Evolutionary conservation across 306 rosid genomes (phyloP), one percentile per base, ranked within the genome.

Genomic region (Benincasa hispida): DNA sequence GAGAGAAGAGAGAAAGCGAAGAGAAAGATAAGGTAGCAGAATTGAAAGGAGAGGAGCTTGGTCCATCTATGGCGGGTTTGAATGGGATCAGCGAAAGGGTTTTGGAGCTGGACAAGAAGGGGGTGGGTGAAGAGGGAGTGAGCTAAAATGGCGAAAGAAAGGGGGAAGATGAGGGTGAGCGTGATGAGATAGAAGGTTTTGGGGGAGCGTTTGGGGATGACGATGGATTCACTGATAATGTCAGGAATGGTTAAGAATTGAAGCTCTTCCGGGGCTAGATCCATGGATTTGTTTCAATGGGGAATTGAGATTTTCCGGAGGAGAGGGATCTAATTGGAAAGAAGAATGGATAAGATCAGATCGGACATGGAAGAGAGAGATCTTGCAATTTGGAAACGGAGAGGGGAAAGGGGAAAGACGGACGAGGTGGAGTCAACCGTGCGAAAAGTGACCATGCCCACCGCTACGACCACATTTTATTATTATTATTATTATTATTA

Each of bases 51-150:
- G 55, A 94, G 90, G 55, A 94, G 96, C 35, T 90, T 72, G 74
- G 96, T 82, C 96, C 93, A 92, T 76, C 91, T 81, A 22, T 89
- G 99, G 15, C 81, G 70, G 83, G 87, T 74, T 51, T 90, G 90
- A 13, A 83, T 66, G 3, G 93, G 90, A 72, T 90, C 96, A 12
- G 86, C 25, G 50, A 80, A 82, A 0, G 94, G 96, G 35, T 77
- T 76, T 68, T 94, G 89, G 62, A 94, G 89, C 76, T 92, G 92
- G 0, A 78, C 37, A 2, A 94, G 79, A 28, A 94, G 75, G 0
- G 98, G 97, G 78, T 90, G 96, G 18, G 99, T 92, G 91, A 92
- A 94, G 78, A 94, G 93, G 0, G 99, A 88, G 84, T 92, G 97
- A 8, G 99, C 97, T 13, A 94, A 58, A 79, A 92, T 90, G 19